phyloP scores from a whole-genome alignment of 2,329 filamentous ascomycete species.

The Hypoxylon sp. region DNA sequence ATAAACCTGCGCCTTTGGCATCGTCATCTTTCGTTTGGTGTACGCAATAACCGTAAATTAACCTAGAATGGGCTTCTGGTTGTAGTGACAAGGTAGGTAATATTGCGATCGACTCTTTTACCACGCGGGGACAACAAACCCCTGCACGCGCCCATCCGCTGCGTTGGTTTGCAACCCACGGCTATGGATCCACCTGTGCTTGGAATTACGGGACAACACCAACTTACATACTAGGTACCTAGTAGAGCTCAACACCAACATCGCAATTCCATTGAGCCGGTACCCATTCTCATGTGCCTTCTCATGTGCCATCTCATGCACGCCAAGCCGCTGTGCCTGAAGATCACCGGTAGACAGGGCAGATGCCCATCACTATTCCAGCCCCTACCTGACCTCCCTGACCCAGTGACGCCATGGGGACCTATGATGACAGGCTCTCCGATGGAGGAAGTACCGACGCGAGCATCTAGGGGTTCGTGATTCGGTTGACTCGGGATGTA shows the following conservation, averaged over 20 bases:
- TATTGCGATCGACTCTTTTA: constrained; percentile 38
- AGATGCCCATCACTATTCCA: constrained; percentile 39
- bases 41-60: constrained; percentile 7
- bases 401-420: constrained; percentile 36
- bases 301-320: constrained; percentile 30
- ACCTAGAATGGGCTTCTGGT: constrained; percentile 1
- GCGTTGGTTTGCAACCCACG: constrained; percentile 32
- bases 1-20: background rate
- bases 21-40: constrained; percentile 2
- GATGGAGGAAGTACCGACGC: constrained; percentile 18
- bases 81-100: constrained; percentile 23
- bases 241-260: constrained; percentile 18
- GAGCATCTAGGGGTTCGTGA: constrained; percentile 29
- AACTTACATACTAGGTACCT: no score
- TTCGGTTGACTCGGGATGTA: constrained; percentile 22
- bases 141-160: constrained; percentile 13
- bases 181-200: constrained; percentile 29
- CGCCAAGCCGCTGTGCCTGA: constrained; percentile 29
- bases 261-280: constrained; percentile 26
- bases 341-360: constrained; percentile 21
- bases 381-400: constrained; percentile 24
- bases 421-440: constrained; percentile 21
- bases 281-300: constrained; percentile 28
- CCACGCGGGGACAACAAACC: constrained; percentile 31
- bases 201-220: constrained; percentile 14